Evolutionary conservation across 2,329 filamentous ascomycete species (phyloP), one percentile per base, ranked within the genome.

Genomic region (Penicillium sumatraense): DNA sequence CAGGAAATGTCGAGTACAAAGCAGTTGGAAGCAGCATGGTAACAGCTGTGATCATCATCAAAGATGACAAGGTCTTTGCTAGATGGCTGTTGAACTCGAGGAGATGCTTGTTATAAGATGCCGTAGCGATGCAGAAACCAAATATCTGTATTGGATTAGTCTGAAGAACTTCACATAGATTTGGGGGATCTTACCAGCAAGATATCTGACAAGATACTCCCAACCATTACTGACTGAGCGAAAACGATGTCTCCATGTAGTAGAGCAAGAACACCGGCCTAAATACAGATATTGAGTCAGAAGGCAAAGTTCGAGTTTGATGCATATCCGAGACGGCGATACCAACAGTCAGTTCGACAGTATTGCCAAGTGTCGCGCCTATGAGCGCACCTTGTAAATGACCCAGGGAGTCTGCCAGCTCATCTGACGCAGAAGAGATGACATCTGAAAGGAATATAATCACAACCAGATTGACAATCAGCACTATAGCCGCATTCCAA

Each of bases 171-270:
- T 3, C 8, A 10, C 4, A 18, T 7, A 5, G 13, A 7, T 6
- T 3, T n/a, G 18, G n/a, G n/a, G n/a, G n/a, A 2, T 18, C 54
- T 38, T 21, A 61, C 91, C 35, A 96, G 85, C 6, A 96, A 82
- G 59, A 96, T 85, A 76, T 96, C 96, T 59, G 91, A 96, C 29
- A 96, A 81, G 64, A 96, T 93, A 65, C 89, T 92, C 40, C 92
- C 91, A 29, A 96, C 85, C 90, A 96, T 96, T 55, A 90, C 93
- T 20, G 91, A 88, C 76, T 96, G 92, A 20, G 96, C 91, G 63
- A 96, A 91, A 68, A 91, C 85, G 70, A 95, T 93, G 75, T 96
- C 88, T 58, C 86, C 86, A 66, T 92, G 85, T 58, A 79, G 83
- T 44, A 96, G 83, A 27, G 92, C 92, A 57, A 96, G 88, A 65